phyloP scores from a whole-genome alignment of 768 basidiomycete species.

The Dendrothele bispora region DNA sequence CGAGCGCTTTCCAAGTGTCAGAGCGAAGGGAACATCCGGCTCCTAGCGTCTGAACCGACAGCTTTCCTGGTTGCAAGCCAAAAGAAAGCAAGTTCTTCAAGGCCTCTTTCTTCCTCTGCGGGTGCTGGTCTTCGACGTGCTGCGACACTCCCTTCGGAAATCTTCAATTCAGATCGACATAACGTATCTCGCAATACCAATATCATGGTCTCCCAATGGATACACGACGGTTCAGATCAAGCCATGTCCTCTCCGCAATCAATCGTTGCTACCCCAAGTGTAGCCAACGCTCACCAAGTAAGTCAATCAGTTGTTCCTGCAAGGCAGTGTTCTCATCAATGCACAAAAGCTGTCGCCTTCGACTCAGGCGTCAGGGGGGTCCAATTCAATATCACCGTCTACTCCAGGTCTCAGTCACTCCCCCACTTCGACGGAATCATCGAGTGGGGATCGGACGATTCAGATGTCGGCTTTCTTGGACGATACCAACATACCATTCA shows the following conservation, averaged over 20 bases:
- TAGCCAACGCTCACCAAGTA: too few species aligned
- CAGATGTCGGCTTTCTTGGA: slow-evolving; percentile 58
- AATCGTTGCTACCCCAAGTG: too few species aligned
- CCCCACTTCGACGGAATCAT: slow-evolving; percentile 60
- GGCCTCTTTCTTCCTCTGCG: slow-evolving; percentile 12
- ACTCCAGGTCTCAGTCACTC: slow-evolving; percentile 60
- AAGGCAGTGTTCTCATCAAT: background rate
- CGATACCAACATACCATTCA: slow-evolving; percentile 27
- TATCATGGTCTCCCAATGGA: slow-evolving; percentile 1
- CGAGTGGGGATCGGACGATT: slow-evolving; percentile 53
- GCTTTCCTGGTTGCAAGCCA: slow-evolving; percentile 24
- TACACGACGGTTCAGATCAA: too few species aligned
- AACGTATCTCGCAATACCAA: slow-evolving; percentile 3
- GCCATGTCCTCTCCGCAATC: too few species aligned
- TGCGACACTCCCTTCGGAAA: slow-evolving; percentile 41
- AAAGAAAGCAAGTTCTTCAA: slow-evolving; percentile 5
- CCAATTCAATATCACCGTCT: slow-evolving; percentile 42
- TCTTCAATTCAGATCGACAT: slow-evolving; percentile 6
- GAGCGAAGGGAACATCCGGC: slow-evolving; percentile 44
- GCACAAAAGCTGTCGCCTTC: background rate
- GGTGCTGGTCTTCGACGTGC: slow-evolving; percentile 34
- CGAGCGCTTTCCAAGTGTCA: slow-evolving; percentile 48
- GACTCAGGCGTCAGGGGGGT: slow-evolving; percentile 8
- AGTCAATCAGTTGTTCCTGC: too few species aligned
- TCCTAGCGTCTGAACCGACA: slow-evolving; percentile 12